These are phyloP conservation scores for Aeschynomene evenia DNA, from an alignment of 306 rosid genomes.

Conservation along the genomic window DNA sequence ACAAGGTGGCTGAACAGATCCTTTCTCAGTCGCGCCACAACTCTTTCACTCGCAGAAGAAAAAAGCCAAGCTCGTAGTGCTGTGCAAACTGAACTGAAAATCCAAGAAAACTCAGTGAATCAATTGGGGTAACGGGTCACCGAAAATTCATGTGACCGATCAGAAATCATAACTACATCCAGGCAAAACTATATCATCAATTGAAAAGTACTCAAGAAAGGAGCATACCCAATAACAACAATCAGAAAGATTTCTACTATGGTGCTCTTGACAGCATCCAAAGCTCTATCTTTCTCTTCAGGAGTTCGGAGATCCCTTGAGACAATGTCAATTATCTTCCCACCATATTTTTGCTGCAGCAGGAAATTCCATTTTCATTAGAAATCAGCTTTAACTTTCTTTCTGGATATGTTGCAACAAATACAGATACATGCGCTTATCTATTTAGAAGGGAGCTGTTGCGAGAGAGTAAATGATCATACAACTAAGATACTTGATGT, in stretches of 20 bases:
- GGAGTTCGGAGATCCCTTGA: slow-evolving; percentile 53
- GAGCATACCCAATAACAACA: slow-evolving; percentile 63
- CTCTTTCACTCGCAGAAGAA: slow-evolving; percentile 80
- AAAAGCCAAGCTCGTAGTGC: slow-evolving; percentile 83
- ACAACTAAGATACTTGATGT: slow-evolving; percentile 68
- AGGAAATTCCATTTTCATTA: slow-evolving; percentile 30
- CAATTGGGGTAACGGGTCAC: neutral
- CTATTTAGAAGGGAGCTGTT: neutral
- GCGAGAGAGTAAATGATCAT: slow-evolving; percentile 29
- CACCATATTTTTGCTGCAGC: slow-evolving; percentile 70
- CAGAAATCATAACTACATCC: slow-evolving; percentile 20
- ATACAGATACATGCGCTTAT: slow-evolving; percentile 1
- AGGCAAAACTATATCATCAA: slow-evolving; percentile 4
- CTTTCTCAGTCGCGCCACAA: slow-evolving; percentile 75
- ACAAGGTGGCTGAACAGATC: slow-evolving; percentile 69
- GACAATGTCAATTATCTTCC: slow-evolving; percentile 74
- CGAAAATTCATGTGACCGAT: slow-evolving; percentile 11
- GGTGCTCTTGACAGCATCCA: slow-evolving; percentile 62
- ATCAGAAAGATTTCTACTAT: slow-evolving; percentile 55
- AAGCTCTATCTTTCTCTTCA: slow-evolving; percentile 53
- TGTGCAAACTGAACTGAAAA: slow-evolving; percentile 70
- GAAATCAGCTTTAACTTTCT: slow-evolving; percentile 22
- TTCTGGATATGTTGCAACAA: slow-evolving; percentile 9
- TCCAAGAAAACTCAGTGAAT: slow-evolving; percentile 22
- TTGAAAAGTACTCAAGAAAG: slow-evolving; percentile 16